A percentile compares a stretch with the other conserved stretches of the same genome.
Evolutionary conservation across 352 stramenopile genomes (phyloP).

Genomic region (Phytophthora pisi): DNA sequence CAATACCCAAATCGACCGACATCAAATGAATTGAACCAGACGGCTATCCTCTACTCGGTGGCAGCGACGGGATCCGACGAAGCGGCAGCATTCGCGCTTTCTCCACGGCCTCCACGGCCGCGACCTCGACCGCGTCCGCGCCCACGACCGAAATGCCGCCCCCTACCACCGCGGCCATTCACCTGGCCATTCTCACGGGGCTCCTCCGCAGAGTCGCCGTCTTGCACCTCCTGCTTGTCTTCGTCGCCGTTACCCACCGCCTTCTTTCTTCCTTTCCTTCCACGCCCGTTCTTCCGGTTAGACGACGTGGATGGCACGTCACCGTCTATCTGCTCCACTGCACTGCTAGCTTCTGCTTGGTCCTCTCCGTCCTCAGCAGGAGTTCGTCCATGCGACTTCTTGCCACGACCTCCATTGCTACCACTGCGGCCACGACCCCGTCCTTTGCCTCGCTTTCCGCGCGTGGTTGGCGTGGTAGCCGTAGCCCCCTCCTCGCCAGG

Average conservation of each 20-base stretch:
- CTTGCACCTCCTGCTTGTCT: slow-evolving; percentile 14
- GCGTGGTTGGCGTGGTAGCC: slow-evolving; percentile 19
- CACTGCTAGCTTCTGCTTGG: slow-evolving; percentile 17
- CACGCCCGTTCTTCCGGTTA: slow-evolving; percentile 29
- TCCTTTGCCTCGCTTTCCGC: slow-evolving; percentile 46
- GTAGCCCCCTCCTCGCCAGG: slow-evolving; percentile 17
- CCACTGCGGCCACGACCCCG: slow-evolving; percentile 38
- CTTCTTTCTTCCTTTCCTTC: slow-evolving; percentile 28
- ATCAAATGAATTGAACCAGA: slow-evolving; percentile 28
- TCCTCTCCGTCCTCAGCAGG: slow-evolving; percentile 21
- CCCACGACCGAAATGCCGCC: slow-evolving; percentile 32
- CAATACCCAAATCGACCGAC: slow-evolving; percentile 23
- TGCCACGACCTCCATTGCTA: slow-evolving; percentile 35
- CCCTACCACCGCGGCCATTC: slow-evolving; percentile 28
- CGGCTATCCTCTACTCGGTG: slow-evolving; percentile 14
- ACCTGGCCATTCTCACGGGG: slow-evolving; percentile 24
- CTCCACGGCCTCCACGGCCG: slow-evolving; percentile 20
- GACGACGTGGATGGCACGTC: slow-evolving; percentile 6
- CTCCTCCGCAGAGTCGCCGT: slow-evolving; percentile 10
- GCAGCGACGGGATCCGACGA: slow-evolving; percentile 13
- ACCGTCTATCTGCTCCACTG: slow-evolving; percentile 28
- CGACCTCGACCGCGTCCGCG: slow-evolving; percentile 43
- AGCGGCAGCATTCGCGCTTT: slow-evolving; percentile 24
- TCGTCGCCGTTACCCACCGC: slow-evolving; percentile 24
- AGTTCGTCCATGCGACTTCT: slow-evolving; percentile 25